Evolutionary conservation across 306 rosid genomes (phyloP).

Genomic region (Vigna unguiculata): DNA sequence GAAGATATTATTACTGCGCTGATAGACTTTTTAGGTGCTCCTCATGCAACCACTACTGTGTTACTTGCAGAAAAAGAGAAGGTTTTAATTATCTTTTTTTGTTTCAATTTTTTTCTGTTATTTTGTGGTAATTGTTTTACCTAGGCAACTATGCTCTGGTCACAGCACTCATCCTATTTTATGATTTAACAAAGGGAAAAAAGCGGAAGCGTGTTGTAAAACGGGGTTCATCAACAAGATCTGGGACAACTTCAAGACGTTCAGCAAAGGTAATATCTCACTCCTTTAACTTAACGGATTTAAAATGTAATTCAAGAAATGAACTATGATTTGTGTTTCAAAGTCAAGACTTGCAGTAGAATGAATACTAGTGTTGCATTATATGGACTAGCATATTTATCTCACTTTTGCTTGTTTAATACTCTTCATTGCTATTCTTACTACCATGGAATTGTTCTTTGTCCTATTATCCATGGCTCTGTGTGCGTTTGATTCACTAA

Average conservation of each 20-base stretch:
- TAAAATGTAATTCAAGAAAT: constrained; percentile 37
- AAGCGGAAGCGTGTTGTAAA: constrained; percentile 73
- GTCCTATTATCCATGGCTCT: background rate
- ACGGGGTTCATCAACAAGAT: constrained; percentile 65
- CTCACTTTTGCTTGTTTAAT: constrained; percentile 23
- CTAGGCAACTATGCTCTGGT: background rate
- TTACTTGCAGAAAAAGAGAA: constrained; percentile 82
- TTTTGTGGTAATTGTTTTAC: constrained; percentile 7
- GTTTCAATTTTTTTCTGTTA: constrained; percentile 9
- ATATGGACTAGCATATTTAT: background rate
- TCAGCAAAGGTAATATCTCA: constrained; percentile 67
- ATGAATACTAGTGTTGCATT: background rate
- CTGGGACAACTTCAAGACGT: constrained; percentile 68
- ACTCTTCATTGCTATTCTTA: background rate
- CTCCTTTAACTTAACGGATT: constrained; percentile 19
- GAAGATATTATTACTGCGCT: constrained; percentile 81
- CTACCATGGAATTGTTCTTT: background rate
- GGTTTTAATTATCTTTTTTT: constrained; percentile 49
- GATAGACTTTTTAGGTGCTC: constrained; percentile 83
- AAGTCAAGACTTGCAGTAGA: background rate
- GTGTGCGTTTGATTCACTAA: background rate
- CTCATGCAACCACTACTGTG: constrained; percentile 75
- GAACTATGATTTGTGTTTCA: constrained; percentile 1
- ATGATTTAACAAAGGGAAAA: constrained; percentile 54
- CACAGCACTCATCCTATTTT: constrained; percentile 31